Percentiles rank a stretch among this genome's conserved stretches.
These are phyloP conservation scores for Davidsoniella australis DNA, from an alignment of 2,329 filamentous ascomycete genomes.

Conservation along the genomic window DNA sequence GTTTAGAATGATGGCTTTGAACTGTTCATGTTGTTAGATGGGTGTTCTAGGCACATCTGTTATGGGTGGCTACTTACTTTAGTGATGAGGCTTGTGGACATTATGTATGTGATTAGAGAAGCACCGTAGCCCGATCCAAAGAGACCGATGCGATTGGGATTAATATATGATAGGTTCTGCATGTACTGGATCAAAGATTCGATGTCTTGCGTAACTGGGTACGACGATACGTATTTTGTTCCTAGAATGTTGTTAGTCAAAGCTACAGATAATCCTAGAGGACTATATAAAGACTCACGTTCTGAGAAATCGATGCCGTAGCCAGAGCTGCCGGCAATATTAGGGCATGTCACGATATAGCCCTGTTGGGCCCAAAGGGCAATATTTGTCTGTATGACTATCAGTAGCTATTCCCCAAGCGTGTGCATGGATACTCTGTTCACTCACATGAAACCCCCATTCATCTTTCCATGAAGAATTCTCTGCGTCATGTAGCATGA, in stretches of 20 bases:
- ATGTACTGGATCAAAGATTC: slow-evolving; percentile 35
- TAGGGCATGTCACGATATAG: slow-evolving; percentile 41
- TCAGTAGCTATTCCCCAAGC: background rate
- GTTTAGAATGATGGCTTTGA: too few species aligned
- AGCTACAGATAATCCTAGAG: background rate
- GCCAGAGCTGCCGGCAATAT: slow-evolving; percentile 39
- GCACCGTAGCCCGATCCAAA: slow-evolving; percentile 39
- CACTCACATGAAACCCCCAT: slow-evolving; percentile 28
- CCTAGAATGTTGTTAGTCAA: background rate
- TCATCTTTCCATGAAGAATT: slow-evolving; percentile 33
- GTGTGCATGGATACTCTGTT: background rate
- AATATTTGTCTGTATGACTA: slow-evolving; percentile 29
- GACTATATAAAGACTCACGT: slow-evolving; percentile 14
- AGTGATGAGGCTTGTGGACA: slow-evolving; percentile 34
- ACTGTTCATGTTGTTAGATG: too few species aligned
- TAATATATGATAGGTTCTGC: slow-evolving; percentile 33
- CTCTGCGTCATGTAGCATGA: slow-evolving; percentile 25
- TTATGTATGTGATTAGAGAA: slow-evolving; percentile 43
- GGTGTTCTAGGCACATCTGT: too few species aligned
- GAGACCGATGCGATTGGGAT: slow-evolving; percentile 33
- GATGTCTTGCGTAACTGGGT: slow-evolving; percentile 26
- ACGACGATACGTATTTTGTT: background rate
- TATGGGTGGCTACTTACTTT: slow-evolving; percentile 18
- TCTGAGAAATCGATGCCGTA: slow-evolving; percentile 29
- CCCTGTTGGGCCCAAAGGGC: slow-evolving; percentile 43